Evolutionary conservation across 2,329 filamentous ascomycete species (phyloP).

Genomic region (Epichloe brachyelytri): DNA sequence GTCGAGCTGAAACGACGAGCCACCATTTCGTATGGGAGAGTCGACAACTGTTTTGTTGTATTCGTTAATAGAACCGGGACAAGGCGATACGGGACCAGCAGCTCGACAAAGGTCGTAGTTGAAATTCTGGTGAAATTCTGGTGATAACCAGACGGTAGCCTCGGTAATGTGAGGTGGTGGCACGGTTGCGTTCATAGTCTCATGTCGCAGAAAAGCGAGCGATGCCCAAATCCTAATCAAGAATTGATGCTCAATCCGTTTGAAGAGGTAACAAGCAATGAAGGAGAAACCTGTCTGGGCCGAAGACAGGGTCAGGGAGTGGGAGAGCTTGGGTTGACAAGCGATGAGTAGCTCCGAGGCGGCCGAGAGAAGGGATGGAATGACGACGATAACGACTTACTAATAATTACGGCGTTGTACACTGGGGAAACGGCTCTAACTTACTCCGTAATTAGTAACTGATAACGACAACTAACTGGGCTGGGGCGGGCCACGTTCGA

Average conservation of each 20-base stretch:
- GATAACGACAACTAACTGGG: too few species aligned
- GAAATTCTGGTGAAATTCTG: background rate
- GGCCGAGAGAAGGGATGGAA: background rate
- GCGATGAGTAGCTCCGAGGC: background rate
- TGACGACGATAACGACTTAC: slow-evolving; percentile 1
- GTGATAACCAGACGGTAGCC: background rate
- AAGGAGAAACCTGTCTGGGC: background rate
- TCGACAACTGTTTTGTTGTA: background rate
- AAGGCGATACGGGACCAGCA: background rate
- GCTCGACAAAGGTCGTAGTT: background rate
- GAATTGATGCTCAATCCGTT: background rate
- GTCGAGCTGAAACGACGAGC: background rate
- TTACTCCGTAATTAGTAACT: too few species aligned
- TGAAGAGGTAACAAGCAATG: background rate
- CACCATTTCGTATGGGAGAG: background rate
- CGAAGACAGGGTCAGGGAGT: background rate
- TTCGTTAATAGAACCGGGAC: background rate
- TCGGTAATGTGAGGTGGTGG: background rate
- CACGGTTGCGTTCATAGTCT: background rate
- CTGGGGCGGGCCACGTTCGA: too few species aligned
- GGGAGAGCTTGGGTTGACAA: background rate
- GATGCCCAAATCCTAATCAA: background rate
- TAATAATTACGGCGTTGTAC: background rate
- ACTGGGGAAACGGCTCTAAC: too few species aligned
- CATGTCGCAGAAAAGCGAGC: background rate